Evolutionary conservation across 2,329 filamentous ascomycete species (phyloP).

Genomic region (Metarhizium anisopliae): DNA sequence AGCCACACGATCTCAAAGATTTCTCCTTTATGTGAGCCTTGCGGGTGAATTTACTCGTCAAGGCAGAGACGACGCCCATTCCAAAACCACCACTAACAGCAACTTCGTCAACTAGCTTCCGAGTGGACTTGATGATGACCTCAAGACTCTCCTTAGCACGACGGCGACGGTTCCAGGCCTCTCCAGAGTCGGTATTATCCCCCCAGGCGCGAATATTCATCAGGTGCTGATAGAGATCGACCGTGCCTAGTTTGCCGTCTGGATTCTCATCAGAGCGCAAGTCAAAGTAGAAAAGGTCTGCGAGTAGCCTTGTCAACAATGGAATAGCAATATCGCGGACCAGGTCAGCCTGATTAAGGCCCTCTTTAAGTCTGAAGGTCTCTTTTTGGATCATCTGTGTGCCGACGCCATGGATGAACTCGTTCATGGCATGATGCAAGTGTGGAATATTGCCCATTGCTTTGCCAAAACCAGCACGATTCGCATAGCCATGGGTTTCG

Average conservation of each 20-base stretch:
- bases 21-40: constrained; percentile 21
- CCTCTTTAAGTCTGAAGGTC: constrained; percentile 25
- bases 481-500: constrained; percentile 18
- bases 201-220: constrained; percentile 36
- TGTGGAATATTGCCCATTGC: constrained; percentile 25
- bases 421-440: constrained; percentile 19
- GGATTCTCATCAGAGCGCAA: constrained; percentile 46
- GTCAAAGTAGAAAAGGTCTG: constrained; percentile 50
- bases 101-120: constrained; percentile 29
- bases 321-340: constrained; percentile 50
- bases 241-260: constrained; percentile 31
- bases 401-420: constrained; percentile 24
- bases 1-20: constrained; percentile 30
- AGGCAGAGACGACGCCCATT: constrained; percentile 15
- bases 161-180: constrained; percentile 36
- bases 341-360: constrained; percentile 31
- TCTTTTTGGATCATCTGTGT: constrained; percentile 31
- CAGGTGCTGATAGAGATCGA: constrained; percentile 33
- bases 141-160: constrained; percentile 30
- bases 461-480: constrained; percentile 21
- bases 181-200: constrained; percentile 36
- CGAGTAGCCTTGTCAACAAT: constrained; percentile 44
- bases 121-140: constrained; percentile 27
- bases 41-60: constrained; percentile 14
- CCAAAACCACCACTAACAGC: constrained; percentile 20